Percentiles rank a stretch among this genome's conserved stretches.
Conservation (phyloP, 352 stramenopile species). For the Plasmopara halstedii region DNA sequence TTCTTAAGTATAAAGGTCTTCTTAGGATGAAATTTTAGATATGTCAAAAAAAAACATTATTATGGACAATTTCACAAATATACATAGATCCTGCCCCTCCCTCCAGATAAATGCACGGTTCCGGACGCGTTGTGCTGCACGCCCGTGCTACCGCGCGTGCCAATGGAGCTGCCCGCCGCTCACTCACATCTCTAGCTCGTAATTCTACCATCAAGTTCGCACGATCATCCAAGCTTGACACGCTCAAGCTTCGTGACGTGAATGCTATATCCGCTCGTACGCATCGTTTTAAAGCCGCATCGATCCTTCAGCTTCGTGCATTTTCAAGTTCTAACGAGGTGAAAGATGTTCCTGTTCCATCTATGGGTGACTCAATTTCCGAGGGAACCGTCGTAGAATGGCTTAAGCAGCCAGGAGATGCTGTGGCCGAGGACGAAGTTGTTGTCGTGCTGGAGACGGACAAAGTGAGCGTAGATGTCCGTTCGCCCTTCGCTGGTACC, state of each 20-base stretch:
- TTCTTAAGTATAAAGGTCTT: too few relatives aligned
- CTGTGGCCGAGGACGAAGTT: slow-evolving; percentile 93
- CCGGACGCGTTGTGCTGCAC: slow-evolving; percentile 25
- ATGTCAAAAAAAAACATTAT: too few relatives aligned
- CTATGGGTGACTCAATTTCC: slow-evolving; percentile 95
- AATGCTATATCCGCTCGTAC: slow-evolving; percentile 1
- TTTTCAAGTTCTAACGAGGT: slow-evolving; percentile 27
- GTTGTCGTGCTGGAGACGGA: slow-evolving; percentile 98
- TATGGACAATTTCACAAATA: too few relatives aligned
- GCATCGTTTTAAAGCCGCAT: neutral
- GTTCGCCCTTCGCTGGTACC: slow-evolving; percentile 77
- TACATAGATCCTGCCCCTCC: neutral
- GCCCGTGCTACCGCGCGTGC: slow-evolving; percentile 16
- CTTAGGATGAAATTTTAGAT: too few relatives aligned
- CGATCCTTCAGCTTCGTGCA: slow-evolving; percentile 15
- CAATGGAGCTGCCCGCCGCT: slow-evolving; percentile 16
- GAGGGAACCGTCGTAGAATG: slow-evolving; percentile 97
- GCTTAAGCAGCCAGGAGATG: slow-evolving; percentile 90
- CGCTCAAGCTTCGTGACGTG: slow-evolving; percentile 1
- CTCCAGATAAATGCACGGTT: slow-evolving; percentile 22
- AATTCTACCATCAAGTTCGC: slow-evolving; percentile 8
- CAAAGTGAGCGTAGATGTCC: slow-evolving; percentile 92
- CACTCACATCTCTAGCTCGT: slow-evolving; percentile 8
- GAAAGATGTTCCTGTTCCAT: slow-evolving; percentile 74
- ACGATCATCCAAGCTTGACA: slow-evolving; percentile 7